Conservation (phyloP, 345 rosid species). For the Eucalyptus caleyi region DNA sequence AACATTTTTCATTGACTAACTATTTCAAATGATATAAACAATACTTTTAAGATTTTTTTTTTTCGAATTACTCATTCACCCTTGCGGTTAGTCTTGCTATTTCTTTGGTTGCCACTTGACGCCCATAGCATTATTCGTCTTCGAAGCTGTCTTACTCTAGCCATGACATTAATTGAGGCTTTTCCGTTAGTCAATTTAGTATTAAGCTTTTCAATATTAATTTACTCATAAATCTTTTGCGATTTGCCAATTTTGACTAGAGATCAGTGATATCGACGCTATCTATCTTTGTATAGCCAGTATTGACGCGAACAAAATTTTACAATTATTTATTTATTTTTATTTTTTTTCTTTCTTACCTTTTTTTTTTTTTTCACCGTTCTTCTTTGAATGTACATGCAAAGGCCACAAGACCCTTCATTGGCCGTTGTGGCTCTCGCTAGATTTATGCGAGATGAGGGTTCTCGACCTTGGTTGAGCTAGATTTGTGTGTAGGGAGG, state of each 20-base stretch:
- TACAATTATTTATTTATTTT: neutral
- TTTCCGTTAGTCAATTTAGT: fast-evolving
- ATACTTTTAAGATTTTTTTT: too few species aligned
- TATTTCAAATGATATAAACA: too few species aligned
- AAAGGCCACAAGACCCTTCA: neutral
- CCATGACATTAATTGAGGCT: too few species aligned
- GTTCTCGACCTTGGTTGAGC: neutral
- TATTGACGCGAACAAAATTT: fast-evolving
- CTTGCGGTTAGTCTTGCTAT: too few species aligned
- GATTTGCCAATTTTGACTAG: neutral
- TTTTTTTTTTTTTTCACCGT: neutral
- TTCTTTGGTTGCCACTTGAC: too few species aligned
- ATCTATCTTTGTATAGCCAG: fast-evolving
- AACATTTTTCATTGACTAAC: neutral
- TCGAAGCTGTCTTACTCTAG: too few species aligned
- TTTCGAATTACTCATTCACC: too few species aligned
- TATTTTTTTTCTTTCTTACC: neutral
- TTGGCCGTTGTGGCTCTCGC: neutral
- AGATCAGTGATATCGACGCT: fast-evolving
- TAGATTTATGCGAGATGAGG: neutral
- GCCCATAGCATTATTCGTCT: fast-evolving
- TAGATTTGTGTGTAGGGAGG: neutral
- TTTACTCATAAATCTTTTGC: neutral
- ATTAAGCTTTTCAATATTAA: fast-evolving
- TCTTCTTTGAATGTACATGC: neutral